phyloP scores from a whole-genome alignment of 2,329 filamentous ascomycete genomes.

The Colletotrichum limetticola region DNA sequence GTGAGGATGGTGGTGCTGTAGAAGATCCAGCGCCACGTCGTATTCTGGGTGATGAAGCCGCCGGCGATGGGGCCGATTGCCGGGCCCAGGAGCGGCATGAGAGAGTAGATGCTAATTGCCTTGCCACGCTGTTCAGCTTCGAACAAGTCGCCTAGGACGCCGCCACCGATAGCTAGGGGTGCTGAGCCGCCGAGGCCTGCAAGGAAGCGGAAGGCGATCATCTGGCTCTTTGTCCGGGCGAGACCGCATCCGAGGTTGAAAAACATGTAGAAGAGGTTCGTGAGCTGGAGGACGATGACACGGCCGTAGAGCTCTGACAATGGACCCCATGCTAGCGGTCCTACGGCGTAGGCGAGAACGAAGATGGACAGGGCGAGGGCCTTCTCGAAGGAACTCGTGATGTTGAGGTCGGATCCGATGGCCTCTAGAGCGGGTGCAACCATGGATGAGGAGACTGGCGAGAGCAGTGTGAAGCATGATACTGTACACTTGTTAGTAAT shows the following conservation, averaged over 20 bases:
- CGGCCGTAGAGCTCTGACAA: conserved; percentile 61
- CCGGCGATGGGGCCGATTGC: conserved; percentile 75
- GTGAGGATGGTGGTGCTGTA: conserved; percentile 73
- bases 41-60: conserved; percentile 70
- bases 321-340: conserved; percentile 60
- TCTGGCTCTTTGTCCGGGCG: conserved; percentile 52
- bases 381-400: conserved; percentile 55
- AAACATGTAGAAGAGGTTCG: conserved; percentile 61
- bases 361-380: conserved; percentile 61
- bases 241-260: conserved; percentile 72
- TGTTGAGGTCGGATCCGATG: conserved; percentile 65
- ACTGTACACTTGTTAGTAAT: conserved; percentile 33
- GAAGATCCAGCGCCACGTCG: conserved; percentile 80
- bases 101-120: conserved; percentile 49
- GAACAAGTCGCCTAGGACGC: conserved; percentile 54
- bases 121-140: conserved; percentile 52
- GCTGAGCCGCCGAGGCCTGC: conserved; percentile 53
- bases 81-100: conserved; percentile 66
- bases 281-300: conserved; percentile 50
- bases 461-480: conserved; percentile 70
- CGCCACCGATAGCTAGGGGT: conserved; percentile 54
- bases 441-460: conserved; percentile 68
- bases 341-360: conserved; percentile 56
- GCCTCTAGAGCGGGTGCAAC: conserved; percentile 61
- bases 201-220: conserved; percentile 59